Conservation (phyloP, 371 early-diverging fungal genomes). For the Coemansia sp. region DNA sequence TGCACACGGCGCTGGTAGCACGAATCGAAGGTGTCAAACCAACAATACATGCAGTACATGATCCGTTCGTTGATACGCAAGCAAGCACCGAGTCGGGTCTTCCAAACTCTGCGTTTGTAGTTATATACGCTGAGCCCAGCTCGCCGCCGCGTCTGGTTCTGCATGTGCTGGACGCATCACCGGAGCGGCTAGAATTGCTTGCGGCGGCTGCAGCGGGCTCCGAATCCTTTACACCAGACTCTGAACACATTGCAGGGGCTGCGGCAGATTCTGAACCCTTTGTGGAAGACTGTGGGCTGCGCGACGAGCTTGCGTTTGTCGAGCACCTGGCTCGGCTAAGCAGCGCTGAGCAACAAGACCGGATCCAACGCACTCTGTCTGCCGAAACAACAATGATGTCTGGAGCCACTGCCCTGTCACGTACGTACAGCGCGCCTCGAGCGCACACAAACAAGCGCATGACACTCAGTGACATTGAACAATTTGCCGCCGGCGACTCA, state of each 20-base stretch:
- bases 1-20: not conserved
- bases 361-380: slow-evolving; percentile 33
- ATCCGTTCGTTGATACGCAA: slow-evolving; percentile 20
- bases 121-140: slow-evolving; percentile 8
- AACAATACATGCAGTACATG: not conserved
- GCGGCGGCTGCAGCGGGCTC: not conserved
- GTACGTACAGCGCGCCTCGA: not conserved
- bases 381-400: slow-evolving; percentile 21
- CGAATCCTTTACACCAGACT: not conserved
- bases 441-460: slow-evolving; percentile 19
- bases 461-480: slow-evolving; percentile 43
- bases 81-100: not conserved
- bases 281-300: not conserved
- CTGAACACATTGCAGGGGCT: not conserved
- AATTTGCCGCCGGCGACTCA: slow-evolving; percentile 8
- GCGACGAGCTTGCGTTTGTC: slow-evolving; percentile 20
- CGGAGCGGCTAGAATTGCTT: not conserved
- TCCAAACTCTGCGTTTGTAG: not conserved
- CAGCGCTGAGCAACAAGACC: slow-evolving; percentile 21
- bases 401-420: not conserved
- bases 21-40: slow-evolving; percentile 8
- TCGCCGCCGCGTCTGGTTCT: slow-evolving; percentile 12
- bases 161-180: slow-evolving; percentile 23
- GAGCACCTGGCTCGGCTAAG: slow-evolving; percentile 9
- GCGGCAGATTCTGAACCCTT: not conserved